phyloP scores from a whole-genome alignment of 2,329 filamentous ascomycete genomes.

The Bimuria novae-zelandiae region DNA sequence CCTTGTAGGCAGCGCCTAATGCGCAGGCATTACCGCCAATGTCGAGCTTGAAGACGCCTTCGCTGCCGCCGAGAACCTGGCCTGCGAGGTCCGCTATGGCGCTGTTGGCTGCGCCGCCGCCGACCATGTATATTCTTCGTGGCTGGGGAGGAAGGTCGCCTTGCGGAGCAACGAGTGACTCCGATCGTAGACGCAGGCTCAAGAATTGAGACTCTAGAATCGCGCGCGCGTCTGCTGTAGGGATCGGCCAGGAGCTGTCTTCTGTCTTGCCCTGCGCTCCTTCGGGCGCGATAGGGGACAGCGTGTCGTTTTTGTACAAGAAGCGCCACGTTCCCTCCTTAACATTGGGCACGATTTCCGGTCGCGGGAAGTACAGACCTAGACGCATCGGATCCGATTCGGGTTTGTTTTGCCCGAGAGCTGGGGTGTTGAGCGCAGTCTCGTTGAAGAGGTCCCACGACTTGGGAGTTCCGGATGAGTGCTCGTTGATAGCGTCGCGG shows the following conservation, averaged over 20 bases:
- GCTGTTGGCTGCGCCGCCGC: slow-evolving; percentile 85
- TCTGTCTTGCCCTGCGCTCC: slow-evolving; percentile 51
- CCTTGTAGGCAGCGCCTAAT: slow-evolving; percentile 92
- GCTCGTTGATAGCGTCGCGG: slow-evolving; percentile 74
- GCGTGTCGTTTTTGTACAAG: slow-evolving; percentile 58
- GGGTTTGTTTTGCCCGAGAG: slow-evolving; percentile 64
- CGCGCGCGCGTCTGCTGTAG: slow-evolving; percentile 72
- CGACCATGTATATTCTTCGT: slow-evolving; percentile 88
- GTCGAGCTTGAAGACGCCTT: slow-evolving; percentile 91
- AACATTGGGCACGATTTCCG: slow-evolving; percentile 94
- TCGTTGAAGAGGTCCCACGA: slow-evolving; percentile 83
- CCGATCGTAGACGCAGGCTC: slow-evolving; percentile 83
- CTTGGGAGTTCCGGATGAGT: slow-evolving; percentile 49
- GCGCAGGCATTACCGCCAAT: slow-evolving; percentile 96
- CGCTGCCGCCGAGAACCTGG: slow-evolving; percentile 83
- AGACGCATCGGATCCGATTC: slow-evolving; percentile 70
- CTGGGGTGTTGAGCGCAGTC: slow-evolving; percentile 68
- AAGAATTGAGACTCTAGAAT: slow-evolving; percentile 97
- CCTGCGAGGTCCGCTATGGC: slow-evolving; percentile 86
- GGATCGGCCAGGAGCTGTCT: slow-evolving; percentile 55
- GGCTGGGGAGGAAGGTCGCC: slow-evolving; percentile 76
- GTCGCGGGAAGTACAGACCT: slow-evolving; percentile 92
- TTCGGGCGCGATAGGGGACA: slow-evolving; percentile 47
- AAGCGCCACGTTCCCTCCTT: slow-evolving; percentile 86
- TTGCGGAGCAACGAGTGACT: slow-evolving; percentile 68